phyloP scores from a whole-genome alignment of 257 asterid species.

The Solanum appendiculatum region DNA sequence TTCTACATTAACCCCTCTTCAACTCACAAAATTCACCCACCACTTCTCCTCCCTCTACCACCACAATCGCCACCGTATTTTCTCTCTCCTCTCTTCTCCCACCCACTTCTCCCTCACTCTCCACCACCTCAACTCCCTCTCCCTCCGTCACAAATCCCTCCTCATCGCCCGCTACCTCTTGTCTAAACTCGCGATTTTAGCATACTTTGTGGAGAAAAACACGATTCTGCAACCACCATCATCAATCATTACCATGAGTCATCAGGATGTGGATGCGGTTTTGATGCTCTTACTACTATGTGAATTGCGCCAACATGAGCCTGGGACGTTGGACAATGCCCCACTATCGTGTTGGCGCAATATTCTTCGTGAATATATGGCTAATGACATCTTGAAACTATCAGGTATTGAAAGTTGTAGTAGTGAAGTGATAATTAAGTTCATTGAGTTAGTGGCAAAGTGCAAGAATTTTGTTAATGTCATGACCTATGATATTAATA shows the following conservation, averaged over 20 bases:
- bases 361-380: constrained; percentile 21
- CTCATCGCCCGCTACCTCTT: constrained; percentile 73
- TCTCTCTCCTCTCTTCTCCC: constrained; percentile 61
- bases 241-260: constrained; percentile 21
- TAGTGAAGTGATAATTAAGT: constrained; percentile 35
- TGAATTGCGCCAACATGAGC: constrained; percentile 50
- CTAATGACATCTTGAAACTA: constrained; percentile 19
- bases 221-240: background rate
- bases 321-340: constrained; percentile 17
- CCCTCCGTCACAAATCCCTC: constrained; percentile 63
- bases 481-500: constrained; percentile 14
- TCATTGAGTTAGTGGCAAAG: constrained; percentile 36
- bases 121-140: constrained; percentile 74
- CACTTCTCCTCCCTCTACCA: constrained; percentile 56
- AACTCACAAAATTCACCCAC: constrained; percentile 45
- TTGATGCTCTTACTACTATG: constrained; percentile 70
- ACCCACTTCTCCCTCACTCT: constrained; percentile 59
- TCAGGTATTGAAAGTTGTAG: constrained; percentile 32
- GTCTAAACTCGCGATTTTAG: constrained; percentile 38
- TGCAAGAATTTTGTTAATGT: constrained; percentile 44
- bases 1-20: constrained; percentile 42
- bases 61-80: constrained; percentile 55
- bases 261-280: constrained; percentile 63
- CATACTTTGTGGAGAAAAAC: constrained; percentile 8
- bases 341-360: constrained; percentile 47